Base-by-base conservation (phyloP, 2,329 filamentous ascomycete species). In the Claviceps paspali region DNA sequence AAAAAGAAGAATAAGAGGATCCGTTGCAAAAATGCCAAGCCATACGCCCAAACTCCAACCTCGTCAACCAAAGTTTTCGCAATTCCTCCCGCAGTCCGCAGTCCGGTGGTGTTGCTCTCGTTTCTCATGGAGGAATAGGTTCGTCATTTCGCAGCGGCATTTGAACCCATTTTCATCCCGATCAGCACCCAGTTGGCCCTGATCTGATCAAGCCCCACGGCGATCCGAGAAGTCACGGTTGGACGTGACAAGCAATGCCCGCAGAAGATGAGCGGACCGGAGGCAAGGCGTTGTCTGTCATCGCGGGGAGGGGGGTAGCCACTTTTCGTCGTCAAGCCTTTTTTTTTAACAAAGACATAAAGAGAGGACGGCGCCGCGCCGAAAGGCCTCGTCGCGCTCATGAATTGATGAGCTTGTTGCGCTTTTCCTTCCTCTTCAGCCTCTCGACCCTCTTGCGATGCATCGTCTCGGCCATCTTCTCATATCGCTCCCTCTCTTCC, bases 381-480 rank as follows among this genome's bases (percentile, higher is more conserved):
- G 38, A 30, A 8, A 15, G 35, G 34, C 18, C 38, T 29, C 35
- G 32, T 35, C 14, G 27, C 35, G 22, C 35, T 18, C 17, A 21
- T 36, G 75, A 79, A 56, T 79, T 78, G 51, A 81, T 55, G 56
- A 85, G 63, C 65, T 88, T 91, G 62, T 88, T 98, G 55, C 91
- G 77, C 78, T 96, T 96, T 68, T 98, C 91, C 60, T 85, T 82
- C 54, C 87, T 75, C 77, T 86, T 94, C 60, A 94, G 62, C 49
- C 91, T 75, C 63, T 98, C 91, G 10, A 96, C 80, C 43, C 87
- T 73, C 70, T 94, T 96, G 61, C 75, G 77, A 65, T 96, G 88
- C 91, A 98, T 96, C 67, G 91, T 96, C 64, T 86, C 84, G 15
- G 86, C 88, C 75, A 98, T 75, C 67, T 87, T 84, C 59, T 86